Conservation (phyloP, 177 flowering plant genomes). For the Vitis hybrid region DNA sequence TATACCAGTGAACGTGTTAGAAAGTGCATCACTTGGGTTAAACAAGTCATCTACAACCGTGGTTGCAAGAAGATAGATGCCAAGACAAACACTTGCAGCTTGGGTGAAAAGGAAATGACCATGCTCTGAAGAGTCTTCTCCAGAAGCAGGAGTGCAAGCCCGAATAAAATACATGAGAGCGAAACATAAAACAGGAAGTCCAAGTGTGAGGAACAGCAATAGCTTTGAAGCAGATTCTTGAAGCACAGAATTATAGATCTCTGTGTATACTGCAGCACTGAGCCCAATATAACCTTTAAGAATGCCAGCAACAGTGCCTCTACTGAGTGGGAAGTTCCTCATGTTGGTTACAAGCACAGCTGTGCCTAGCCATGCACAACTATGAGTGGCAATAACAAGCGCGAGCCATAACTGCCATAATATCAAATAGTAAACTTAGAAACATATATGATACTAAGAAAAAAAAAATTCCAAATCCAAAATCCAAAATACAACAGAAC, state of each 20-base stretch:
- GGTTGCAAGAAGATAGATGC: not conserved
- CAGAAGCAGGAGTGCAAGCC: slow-evolving; percentile 38
- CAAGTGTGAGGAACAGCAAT: slow-evolving; percentile 29
- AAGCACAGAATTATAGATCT: slow-evolving; percentile 28
- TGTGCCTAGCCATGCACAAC: slow-evolving; percentile 40
- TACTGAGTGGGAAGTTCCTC: slow-evolving; percentile 49
- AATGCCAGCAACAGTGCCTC: slow-evolving; percentile 45
- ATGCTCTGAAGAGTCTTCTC: slow-evolving; percentile 34
- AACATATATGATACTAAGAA: not conserved
- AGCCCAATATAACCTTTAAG: slow-evolving; percentile 46
- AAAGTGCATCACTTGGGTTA: slow-evolving; percentile 15
- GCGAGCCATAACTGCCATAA: slow-evolving; percentile 35
- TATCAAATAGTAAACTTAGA: not conserved
- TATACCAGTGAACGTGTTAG: slow-evolving; percentile 22
- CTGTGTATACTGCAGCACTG: slow-evolving; percentile 36
- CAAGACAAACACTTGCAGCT: not conserved
- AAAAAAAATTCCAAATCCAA: not conserved
- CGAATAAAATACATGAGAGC: slow-evolving; percentile 34
- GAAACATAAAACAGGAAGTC: slow-evolving; percentile 28
- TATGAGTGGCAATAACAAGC: slow-evolving; percentile 35
- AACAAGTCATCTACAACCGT: slow-evolving; percentile 16
- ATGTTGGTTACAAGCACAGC: slow-evolving; percentile 46
- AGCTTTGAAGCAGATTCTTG: slow-evolving; percentile 25
- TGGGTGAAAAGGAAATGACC: slow-evolving; percentile 22
- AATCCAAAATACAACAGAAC: not conserved